Evolutionary conservation across 345 rosid species (phyloP), one percentile per base, ranked within the genome.

Genomic region (Salix suchowensis): DNA sequence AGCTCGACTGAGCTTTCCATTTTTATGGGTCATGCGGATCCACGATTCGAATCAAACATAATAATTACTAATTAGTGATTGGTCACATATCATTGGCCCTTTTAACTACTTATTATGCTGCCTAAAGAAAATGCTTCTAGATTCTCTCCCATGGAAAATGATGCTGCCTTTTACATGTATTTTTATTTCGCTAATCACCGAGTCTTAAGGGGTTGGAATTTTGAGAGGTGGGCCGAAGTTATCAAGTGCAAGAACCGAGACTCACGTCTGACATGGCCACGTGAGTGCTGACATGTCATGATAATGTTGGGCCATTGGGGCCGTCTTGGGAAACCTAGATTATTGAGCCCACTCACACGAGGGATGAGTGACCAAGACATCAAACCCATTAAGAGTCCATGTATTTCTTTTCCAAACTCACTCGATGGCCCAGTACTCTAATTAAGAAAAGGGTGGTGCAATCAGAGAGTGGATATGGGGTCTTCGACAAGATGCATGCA

Each of bases 401-500:
- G 14, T 24, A 34, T 34, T 34, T 34, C 37, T 34, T 34, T 34
- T 34, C 37, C 32, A 60, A 14, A 60, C 5, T 46, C 9, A 40
- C 65, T 0, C 1, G 14, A 21, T 21, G 21, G 30, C 32, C 12
- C 40, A 36, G 64, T 4, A 70, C 73, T 68, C 68, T 7, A 26
- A 26, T 26, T 26, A 26, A 26, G 0, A 23, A 13, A 40, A 24
- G 18, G 26, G 6, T 1, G 19, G 55, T 8, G 12, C 36, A 7
- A n/a, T n/a, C 5, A 76, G 15, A 32, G 19, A 32, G 19, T 18
- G 32, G 52, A 61, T 7, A 64, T 36, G 62, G 70, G 75, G 58
- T 44, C 61, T 7, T 58, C 42, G 68, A 69, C 42, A 76, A 70
- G 75, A 58, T 61, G 75, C n/a, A 82, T 42, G 70, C 67, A n/a